Evolutionary conservation across 257 asterid species (phyloP).

Genomic region (Apocynum venetum): DNA sequence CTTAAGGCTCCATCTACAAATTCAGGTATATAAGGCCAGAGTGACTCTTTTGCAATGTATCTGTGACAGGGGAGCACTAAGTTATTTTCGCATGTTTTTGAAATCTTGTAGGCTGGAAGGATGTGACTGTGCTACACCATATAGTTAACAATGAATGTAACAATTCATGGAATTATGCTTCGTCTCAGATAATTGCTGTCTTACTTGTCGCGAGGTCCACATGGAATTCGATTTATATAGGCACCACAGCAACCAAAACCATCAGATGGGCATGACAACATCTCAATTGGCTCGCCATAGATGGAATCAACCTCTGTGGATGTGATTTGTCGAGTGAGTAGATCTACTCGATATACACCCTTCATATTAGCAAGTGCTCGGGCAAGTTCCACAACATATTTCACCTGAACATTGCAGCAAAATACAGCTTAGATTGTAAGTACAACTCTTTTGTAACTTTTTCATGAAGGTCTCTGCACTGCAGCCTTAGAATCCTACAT

Average conservation of each 20-base stretch:
- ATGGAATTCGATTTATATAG: conserved; percentile 60
- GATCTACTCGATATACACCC: conserved; percentile 64
- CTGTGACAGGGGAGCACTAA: conserved; percentile 22
- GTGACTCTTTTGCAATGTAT: conserved; percentile 49
- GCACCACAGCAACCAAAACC: conserved; percentile 60
- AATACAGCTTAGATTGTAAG: not conserved
- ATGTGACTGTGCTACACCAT: not conserved
- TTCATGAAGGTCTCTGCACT: no score
- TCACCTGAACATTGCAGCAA: conserved; percentile 36
- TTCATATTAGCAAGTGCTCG: conserved; percentile 54
- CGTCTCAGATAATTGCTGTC: conserved; percentile 2
- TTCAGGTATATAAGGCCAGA: conserved; percentile 61
- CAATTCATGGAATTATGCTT: not conserved
- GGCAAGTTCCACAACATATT: conserved; percentile 65
- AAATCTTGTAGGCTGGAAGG: not conserved
- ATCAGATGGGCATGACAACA: conserved; percentile 58
- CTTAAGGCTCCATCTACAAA: conserved; percentile 56
- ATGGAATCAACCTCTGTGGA: conserved; percentile 50
- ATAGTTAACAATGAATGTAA: not conserved
- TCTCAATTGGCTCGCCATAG: conserved; percentile 67
- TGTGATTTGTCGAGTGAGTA: conserved; percentile 58
- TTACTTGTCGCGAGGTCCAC: conserved; percentile 53
- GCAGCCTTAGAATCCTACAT: not conserved
- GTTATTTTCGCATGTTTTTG: not conserved
- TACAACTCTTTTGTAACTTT: not conserved